Evolutionary conservation across 139 green algal species (phyloP).

Genomic region (Protoeuglena noctilucae): DNA sequence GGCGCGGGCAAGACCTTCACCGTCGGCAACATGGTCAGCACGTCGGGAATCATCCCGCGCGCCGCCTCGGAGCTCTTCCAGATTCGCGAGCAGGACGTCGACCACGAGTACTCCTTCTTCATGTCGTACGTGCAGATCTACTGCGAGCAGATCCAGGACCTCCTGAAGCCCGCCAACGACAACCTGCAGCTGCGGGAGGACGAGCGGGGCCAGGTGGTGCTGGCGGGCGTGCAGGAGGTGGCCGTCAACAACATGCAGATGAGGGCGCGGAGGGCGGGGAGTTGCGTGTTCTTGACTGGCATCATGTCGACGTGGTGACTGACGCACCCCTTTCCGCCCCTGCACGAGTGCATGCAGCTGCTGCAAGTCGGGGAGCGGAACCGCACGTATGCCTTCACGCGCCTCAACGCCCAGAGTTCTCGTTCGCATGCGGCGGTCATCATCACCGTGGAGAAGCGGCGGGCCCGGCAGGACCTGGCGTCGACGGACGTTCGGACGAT

Average conservation of each 20-base stretch:
- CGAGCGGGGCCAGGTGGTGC: slow-evolving; percentile 51
- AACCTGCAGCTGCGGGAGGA: slow-evolving; percentile 70
- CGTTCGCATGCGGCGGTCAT: slow-evolving; percentile 67
- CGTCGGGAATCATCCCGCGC: slow-evolving; percentile 64
- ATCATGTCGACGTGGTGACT: slow-evolving; percentile 5
- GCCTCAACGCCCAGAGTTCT: slow-evolving; percentile 62
- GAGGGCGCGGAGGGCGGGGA: background rate
- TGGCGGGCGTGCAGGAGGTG: slow-evolving; percentile 47
- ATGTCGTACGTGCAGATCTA: slow-evolving; percentile 81
- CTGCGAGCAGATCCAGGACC: slow-evolving; percentile 60
- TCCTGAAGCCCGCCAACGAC: slow-evolving; percentile 45
- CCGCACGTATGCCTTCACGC: slow-evolving; percentile 48
- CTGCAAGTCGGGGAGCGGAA: slow-evolving; percentile 62
- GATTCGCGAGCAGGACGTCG: slow-evolving; percentile 23
- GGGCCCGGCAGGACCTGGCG: background rate
- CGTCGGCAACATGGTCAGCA: slow-evolving; percentile 40
- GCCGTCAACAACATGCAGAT: slow-evolving; percentile 32
- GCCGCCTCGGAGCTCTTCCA: slow-evolving; percentile 52
- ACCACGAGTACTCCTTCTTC: slow-evolving; percentile 40
- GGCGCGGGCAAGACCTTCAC: slow-evolving; percentile 72
- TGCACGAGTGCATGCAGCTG: slow-evolving; percentile 68
- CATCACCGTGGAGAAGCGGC: slow-evolving; percentile 55
- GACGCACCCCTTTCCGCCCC: too few species aligned
- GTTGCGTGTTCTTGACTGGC: background rate
- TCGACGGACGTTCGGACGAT: too few species aligned